A percentile compares a stretch with the other conserved stretches of the same genome.
phyloP scores from a whole-genome alignment of 768 basidiomycete genomes.

The Myochromella boudieri region DNA sequence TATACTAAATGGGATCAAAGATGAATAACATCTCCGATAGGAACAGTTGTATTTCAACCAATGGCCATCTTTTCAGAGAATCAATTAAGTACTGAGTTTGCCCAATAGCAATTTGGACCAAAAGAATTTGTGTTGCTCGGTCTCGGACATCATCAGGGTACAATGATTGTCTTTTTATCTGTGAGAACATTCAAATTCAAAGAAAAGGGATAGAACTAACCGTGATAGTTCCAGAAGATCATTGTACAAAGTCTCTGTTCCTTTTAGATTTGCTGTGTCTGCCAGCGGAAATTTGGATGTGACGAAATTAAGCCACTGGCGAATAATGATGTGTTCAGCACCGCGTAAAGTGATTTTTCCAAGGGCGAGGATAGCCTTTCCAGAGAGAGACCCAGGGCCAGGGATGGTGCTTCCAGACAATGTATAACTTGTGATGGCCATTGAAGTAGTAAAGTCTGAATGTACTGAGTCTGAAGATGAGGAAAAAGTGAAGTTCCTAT shows the following conservation, averaged over 20 bases:
- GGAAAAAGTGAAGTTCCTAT: not conserved
- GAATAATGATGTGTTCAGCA: conserved; percentile 24
- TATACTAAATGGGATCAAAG: conserved; percentile 9
- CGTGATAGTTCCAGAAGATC: conserved; percentile 28
- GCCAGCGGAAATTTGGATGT: conserved; percentile 4
- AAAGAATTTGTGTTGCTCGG: conserved; percentile 7
- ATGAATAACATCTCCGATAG: conserved; percentile 2
- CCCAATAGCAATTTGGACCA: conserved; percentile 8
- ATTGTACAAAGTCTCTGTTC: conserved; percentile 21
- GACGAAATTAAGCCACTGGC: conserved; percentile 15
- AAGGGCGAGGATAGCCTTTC: conserved; percentile 25
- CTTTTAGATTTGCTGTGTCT: conserved; percentile 10
- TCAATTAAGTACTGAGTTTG: conserved; percentile 5
- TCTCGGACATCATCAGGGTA: conserved; percentile 5
- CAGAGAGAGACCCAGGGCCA: conserved; percentile 25
- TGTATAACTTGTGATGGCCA: too few relatives aligned
- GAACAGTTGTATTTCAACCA: conserved; percentile 9
- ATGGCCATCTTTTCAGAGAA: conserved; percentile 7
- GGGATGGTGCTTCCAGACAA: conserved; percentile 18
- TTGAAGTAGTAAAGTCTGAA: conserved; percentile 2
- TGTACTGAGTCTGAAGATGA: not conserved
- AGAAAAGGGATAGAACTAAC: conserved; percentile 5
- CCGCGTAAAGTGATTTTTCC: conserved; percentile 26
- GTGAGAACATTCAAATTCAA: not conserved
- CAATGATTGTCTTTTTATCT: not conserved